phyloP scores from a whole-genome alignment of 352 stramenopile species.

The Saprolegnia diclina region DNA sequence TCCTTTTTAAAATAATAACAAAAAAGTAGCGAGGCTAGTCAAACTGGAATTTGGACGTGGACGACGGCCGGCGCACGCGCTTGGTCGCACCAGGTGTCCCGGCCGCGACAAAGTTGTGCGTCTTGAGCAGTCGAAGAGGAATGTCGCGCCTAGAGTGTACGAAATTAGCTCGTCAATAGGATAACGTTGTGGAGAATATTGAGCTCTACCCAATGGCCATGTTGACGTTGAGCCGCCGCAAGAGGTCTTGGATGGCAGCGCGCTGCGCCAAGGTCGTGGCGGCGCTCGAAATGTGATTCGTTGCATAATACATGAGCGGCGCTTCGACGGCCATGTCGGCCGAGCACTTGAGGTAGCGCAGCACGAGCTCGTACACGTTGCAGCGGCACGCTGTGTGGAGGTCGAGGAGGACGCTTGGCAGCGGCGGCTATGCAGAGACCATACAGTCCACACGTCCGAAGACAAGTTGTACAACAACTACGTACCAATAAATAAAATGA shows the following conservation, averaged over 20 bases:
- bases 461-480: background rate
- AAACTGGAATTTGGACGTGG: constrained; percentile 2
- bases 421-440: background rate
- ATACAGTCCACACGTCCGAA: background rate
- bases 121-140: constrained; percentile 10
- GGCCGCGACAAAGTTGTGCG: constrained; percentile 14
- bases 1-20: constrained; percentile 8
- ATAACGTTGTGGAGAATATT: too few relatives aligned
- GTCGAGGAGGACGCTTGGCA: constrained; percentile 9
- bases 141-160: constrained; percentile 11
- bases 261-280: background rate
- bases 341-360: constrained; percentile 21
- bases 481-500: constrained; percentile 23
- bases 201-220: constrained; percentile 13
- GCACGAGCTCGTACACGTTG: constrained; percentile 22
- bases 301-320: constrained; percentile 24
- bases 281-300: constrained; percentile 17
- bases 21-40: background rate
- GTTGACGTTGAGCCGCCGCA: constrained; percentile 26
- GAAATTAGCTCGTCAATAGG: background rate
- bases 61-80: background rate
- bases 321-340: background rate
- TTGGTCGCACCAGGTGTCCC: background rate
- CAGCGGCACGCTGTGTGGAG: background rate
- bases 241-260: constrained; percentile 2